phyloP scores from a whole-genome alignment of 1,284 basidiomycete species.

The Rhodotorula sp. region DNA sequence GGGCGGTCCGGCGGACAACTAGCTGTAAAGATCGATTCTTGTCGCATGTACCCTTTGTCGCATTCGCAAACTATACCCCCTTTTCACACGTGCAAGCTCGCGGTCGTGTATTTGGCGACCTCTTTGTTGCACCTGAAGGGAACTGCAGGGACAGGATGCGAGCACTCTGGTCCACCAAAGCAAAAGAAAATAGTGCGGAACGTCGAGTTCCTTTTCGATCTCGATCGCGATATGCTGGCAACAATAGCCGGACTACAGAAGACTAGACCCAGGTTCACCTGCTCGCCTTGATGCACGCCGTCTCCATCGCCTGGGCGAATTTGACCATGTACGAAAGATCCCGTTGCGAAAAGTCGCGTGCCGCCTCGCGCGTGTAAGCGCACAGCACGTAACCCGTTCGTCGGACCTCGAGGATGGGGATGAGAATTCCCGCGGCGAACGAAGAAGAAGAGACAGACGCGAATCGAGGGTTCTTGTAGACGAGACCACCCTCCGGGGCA shows the following conservation, averaged over 20 bases:
- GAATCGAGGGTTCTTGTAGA: slow-evolving; percentile 44
- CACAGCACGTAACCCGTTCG: slow-evolving; percentile 43
- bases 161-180: too few relatives aligned
- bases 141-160: too few relatives aligned
- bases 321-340: slow-evolving; percentile 41
- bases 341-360: slow-evolving; percentile 39
- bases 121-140: too few relatives aligned
- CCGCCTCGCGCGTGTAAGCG: slow-evolving; percentile 38
- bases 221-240: too few relatives aligned
- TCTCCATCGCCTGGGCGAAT: slow-evolving; percentile 42
- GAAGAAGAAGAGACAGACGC: slow-evolving; percentile 5
- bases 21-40: neutral
- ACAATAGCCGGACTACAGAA: neutral
- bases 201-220: too few relatives aligned
- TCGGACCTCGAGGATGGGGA: slow-evolving; percentile 41
- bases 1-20: neutral
- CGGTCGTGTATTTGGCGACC: too few relatives aligned
- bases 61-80: slow-evolving; percentile 1
- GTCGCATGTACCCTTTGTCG: neutral
- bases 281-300: slow-evolving; percentile 15
- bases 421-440: slow-evolving; percentile 42
- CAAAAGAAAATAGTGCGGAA: too few relatives aligned
- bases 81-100: too few relatives aligned
- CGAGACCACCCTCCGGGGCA: slow-evolving; percentile 44
- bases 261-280: neutral